phyloP scores from a whole-genome alignment of 371 early-diverging fungal species.

The Fennellomyces sp. region DNA sequence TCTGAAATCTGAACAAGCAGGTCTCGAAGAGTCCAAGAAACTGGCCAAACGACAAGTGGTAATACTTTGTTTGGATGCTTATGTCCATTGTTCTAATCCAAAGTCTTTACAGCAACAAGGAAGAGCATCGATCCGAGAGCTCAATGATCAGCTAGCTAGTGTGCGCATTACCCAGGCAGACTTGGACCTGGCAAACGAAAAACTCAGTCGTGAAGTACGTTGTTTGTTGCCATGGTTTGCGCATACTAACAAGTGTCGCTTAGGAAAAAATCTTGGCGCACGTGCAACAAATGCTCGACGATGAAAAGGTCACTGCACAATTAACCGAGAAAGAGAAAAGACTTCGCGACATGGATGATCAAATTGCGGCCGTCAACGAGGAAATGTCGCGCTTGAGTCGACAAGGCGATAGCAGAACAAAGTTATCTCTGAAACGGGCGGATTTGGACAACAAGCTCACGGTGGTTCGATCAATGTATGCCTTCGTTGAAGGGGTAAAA shows the following conservation, averaged over 20 bases:
- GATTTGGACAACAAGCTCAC: slow-evolving; percentile 48
- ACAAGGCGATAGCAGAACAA: slow-evolving; percentile 63
- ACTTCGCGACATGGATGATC: slow-evolving; percentile 33
- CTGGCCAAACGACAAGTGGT: slow-evolving; percentile 20
- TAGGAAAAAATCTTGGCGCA: slow-evolving; percentile 7
- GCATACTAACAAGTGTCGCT: neutral
- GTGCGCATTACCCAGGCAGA: slow-evolving; percentile 10
- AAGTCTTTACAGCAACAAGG: slow-evolving; percentile 11
- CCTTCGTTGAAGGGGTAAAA: neutral
- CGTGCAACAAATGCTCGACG: neutral
- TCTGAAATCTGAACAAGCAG: slow-evolving; percentile 19
- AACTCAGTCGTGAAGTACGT: slow-evolving; percentile 15
- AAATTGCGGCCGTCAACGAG: slow-evolving; percentile 31
- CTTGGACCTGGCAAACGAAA: slow-evolving; percentile 15
- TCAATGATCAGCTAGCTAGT: slow-evolving; percentile 20
- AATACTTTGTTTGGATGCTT: too few species aligned
- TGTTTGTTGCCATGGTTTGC: neutral
- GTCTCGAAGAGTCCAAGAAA: slow-evolving; percentile 21
- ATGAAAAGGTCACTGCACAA: neutral
- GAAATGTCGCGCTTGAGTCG: slow-evolving; percentile 55
- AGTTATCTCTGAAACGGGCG: slow-evolving; percentile 49
- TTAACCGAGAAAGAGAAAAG: slow-evolving; percentile 27
- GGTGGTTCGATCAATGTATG: slow-evolving; percentile 25
- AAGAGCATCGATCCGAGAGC: slow-evolving; percentile 8
- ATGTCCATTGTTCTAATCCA: neutral